Conservation (phyloP, 1,284 basidiomycete species). For the Peniophora sp. region DNA sequence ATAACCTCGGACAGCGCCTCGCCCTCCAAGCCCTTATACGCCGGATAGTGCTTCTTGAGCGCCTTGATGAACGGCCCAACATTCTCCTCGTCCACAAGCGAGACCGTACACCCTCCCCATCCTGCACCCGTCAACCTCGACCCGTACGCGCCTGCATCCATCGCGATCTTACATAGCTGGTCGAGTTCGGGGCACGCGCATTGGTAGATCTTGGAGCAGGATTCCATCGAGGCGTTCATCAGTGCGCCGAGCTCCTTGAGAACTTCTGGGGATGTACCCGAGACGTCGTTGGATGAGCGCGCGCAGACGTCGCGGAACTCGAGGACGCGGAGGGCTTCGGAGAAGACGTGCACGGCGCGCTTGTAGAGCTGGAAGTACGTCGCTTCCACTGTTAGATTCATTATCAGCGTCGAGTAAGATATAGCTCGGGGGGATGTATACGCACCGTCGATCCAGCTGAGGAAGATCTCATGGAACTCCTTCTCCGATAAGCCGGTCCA, state of each 20-base stretch:
- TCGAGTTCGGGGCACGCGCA: slow-evolving; percentile 79
- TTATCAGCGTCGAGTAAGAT: background rate
- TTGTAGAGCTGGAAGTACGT: slow-evolving; percentile 74
- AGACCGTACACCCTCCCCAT: slow-evolving; percentile 88
- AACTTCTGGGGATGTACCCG: slow-evolving; percentile 11
- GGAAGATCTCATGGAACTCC: slow-evolving; percentile 58
- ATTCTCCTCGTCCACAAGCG: slow-evolving; percentile 63
- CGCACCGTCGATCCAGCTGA: slow-evolving; percentile 73
- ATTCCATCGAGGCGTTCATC: slow-evolving; percentile 74
- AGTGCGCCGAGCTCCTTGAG: slow-evolving; percentile 56
- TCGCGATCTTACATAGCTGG: slow-evolving; percentile 52
- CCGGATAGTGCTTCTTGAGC: slow-evolving; percentile 51
- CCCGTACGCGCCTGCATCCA: slow-evolving; percentile 67
- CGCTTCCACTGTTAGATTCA: slow-evolving; percentile 51
- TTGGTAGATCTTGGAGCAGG: slow-evolving; percentile 62
- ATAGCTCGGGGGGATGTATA: slow-evolving; percentile 5
- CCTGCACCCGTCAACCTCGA: slow-evolving; percentile 80
- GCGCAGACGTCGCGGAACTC: slow-evolving; percentile 53
- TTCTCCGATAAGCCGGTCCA: slow-evolving; percentile 50
- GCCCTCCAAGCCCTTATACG: slow-evolving; percentile 53
- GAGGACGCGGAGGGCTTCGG: slow-evolving; percentile 73
- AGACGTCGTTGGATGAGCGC: background rate
- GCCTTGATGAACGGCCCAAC: slow-evolving; percentile 63
- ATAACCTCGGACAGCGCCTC: slow-evolving; percentile 62
- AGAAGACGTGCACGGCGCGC: slow-evolving; percentile 70